phyloP scores from a whole-genome alignment of 2,329 filamentous ascomycete species.

The Plenodomus tracheiphilus region DNA sequence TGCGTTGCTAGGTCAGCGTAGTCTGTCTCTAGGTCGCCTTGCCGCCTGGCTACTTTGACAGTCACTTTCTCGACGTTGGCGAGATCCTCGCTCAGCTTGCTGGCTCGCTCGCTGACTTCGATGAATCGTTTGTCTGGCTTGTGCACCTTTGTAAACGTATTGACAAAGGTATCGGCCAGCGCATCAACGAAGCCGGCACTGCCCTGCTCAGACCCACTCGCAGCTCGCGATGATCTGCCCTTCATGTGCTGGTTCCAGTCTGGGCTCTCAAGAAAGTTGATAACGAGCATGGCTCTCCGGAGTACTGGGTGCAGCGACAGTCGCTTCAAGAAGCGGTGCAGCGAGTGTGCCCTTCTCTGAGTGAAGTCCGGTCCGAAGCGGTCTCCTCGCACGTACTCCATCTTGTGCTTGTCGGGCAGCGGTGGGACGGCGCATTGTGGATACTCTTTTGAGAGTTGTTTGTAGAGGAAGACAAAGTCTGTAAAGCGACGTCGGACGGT shows the following conservation, averaged over 20 bases:
- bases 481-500: slow-evolving; percentile 89
- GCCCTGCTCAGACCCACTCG: slow-evolving; percentile 46
- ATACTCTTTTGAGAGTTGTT: slow-evolving; percentile 83
- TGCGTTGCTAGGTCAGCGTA: slow-evolving; percentile 89
- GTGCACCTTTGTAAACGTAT: slow-evolving; percentile 95
- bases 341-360: slow-evolving; percentile 79
- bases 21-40: slow-evolving; percentile 84
- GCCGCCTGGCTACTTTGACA: slow-evolving; percentile 81
- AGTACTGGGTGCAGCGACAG: slow-evolving; percentile 87
- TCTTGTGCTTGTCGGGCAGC: slow-evolving; percentile 96
- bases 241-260: slow-evolving; percentile 99
- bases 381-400: slow-evolving; percentile 97
- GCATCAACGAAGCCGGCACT: slow-evolving; percentile 84
- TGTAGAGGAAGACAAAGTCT: slow-evolving; percentile 96
- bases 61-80: slow-evolving; percentile 95
- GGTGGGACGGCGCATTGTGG: slow-evolving; percentile 91
- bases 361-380: slow-evolving; percentile 95
- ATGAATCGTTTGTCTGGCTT: slow-evolving; percentile 94
- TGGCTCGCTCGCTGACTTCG: slow-evolving; percentile 87
- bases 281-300: slow-evolving; percentile 77
- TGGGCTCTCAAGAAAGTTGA: slow-evolving; percentile 85
- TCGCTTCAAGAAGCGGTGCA: slow-evolving; percentile 87
- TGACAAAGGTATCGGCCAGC: slow-evolving; percentile 94
- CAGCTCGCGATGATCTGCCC: slow-evolving; percentile 68
- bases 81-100: slow-evolving; percentile 90